Evolutionary conservation across 2,329 filamentous ascomycete genomes (phyloP).

Genomic region (Hymenoscyphus salicellus): DNA sequence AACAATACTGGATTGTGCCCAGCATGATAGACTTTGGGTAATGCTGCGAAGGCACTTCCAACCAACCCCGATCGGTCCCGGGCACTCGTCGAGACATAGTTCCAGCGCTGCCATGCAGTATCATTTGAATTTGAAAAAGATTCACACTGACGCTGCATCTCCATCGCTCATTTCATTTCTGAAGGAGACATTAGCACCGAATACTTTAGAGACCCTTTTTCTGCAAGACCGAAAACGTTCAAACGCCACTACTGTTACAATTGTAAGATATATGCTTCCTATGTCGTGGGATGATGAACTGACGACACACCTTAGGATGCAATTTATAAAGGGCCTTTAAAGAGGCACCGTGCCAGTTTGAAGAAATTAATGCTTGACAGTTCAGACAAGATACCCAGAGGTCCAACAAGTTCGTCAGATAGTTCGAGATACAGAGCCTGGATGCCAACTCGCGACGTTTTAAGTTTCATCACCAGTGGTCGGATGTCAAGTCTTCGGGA

Average conservation of each 20-base stretch:
- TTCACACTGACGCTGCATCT: conserved; percentile 73
- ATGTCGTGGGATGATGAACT: conserved; percentile 1
- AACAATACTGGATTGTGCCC: conserved; percentile 70
- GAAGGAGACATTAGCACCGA: conserved; percentile 72
- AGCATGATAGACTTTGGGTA: conserved; percentile 74
- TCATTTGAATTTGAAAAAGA: conserved; percentile 64
- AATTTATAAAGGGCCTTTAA: conserved; percentile 68
- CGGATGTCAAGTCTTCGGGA: conserved; percentile 70
- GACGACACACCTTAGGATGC: conserved; percentile 44
- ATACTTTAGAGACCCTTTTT: conserved; percentile 76
- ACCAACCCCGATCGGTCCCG: conserved; percentile 38
- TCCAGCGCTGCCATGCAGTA: conserved; percentile 48
- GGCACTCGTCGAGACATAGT: conserved; percentile 30
- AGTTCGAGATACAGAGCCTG: conserved; percentile 61
- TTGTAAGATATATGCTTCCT: conserved; percentile 39
- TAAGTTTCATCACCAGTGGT: conserved; percentile 73
- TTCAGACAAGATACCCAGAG: conserved; percentile 50
- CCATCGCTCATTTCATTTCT: conserved; percentile 68
- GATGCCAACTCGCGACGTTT: conserved; percentile 66
- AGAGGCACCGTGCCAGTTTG: conserved; percentile 67
- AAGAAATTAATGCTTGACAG: conserved; percentile 74
- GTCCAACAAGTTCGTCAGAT: conserved; percentile 36
- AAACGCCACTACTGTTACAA: conserved; percentile 55
- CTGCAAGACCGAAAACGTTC: conserved; percentile 61
- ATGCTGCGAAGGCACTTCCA: conserved; percentile 62